phyloP scores from a whole-genome alignment of 179 eudicot species.

The Gypsophila paniculata region DNA sequence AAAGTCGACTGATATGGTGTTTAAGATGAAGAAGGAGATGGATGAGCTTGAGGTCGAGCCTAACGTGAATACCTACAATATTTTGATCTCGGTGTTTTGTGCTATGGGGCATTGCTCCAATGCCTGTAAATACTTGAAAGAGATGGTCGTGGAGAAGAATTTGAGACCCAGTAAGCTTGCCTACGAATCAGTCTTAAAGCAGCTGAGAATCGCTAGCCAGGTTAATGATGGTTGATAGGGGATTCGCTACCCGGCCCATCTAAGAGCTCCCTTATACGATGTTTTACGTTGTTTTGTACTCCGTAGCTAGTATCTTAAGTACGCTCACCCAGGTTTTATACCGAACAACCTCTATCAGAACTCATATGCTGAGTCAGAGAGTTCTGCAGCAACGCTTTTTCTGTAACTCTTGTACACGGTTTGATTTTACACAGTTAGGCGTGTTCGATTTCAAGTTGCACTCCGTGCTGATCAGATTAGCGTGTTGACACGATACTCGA shows the following conservation, averaged over 20 bases:
- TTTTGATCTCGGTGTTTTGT: slow-evolving; percentile 62
- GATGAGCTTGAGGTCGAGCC: slow-evolving; percentile 62
- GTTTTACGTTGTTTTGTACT: not conserved
- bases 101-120: slow-evolving; percentile 92
- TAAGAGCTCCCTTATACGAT: slow-evolving; percentile 12
- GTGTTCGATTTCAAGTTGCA: too few species aligned
- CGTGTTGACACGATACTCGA: too few species aligned
- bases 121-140: slow-evolving; percentile 65
- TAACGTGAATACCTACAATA: slow-evolving; percentile 67
- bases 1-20: slow-evolving; percentile 87
- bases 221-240: slow-evolving; percentile 73
- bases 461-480: too few species aligned
- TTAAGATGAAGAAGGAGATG: slow-evolving; percentile 87
- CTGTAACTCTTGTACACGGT: too few species aligned
- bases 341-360: not conserved
- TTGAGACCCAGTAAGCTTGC: slow-evolving; percentile 50
- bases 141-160: slow-evolving; percentile 85
- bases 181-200: slow-evolving; percentile 63
- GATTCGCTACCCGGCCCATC: slow-evolving; percentile 63
- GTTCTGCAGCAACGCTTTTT: too few species aligned
- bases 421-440: too few species aligned
- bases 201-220: slow-evolving; percentile 70
- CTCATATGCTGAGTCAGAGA: too few species aligned
- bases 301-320: not conserved
- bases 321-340: not conserved